A percentile compares a stretch with the other conserved stretches of the same genome.
These are phyloP conservation scores for Coccinonectria pachysandricola DNA, from an alignment of 2,329 filamentous ascomycete genomes.

Conservation along the genomic window DNA sequence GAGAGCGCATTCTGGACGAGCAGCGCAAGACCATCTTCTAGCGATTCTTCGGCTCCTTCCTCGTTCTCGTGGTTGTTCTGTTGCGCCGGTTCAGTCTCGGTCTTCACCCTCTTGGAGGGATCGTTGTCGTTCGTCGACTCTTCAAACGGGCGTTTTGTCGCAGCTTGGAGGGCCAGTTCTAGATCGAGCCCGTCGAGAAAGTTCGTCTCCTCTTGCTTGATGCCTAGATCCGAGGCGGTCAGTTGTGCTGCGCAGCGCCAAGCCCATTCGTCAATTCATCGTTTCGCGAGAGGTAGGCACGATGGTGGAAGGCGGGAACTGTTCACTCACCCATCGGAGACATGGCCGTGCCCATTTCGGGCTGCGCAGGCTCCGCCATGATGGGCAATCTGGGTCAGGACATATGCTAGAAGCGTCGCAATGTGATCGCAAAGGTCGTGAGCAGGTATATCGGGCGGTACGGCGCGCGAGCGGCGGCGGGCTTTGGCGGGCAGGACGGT, in stretches of 20 bases:
- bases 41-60: constrained; percentile 16
- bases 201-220: constrained; percentile 30
- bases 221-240: constrained; percentile 20
- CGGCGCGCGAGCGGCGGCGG: no score
- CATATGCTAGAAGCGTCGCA: constrained; percentile 15
- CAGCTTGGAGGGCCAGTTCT: constrained; percentile 24
- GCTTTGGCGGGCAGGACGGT: constrained; percentile 17
- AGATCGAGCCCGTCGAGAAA: constrained; percentile 26
- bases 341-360: constrained; percentile 24
- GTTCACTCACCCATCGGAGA: constrained; percentile 27
- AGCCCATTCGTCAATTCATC: no score
- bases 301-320: constrained; percentile 5
- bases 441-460: no score
- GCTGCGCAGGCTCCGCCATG: constrained; percentile 32
- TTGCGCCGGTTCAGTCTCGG: constrained; percentile 14
- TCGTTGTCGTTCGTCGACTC: constrained; percentile 18
- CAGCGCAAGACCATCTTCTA: constrained; percentile 27
- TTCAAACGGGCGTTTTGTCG: constrained; percentile 29
- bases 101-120: constrained; percentile 26
- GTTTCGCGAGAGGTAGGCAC: constrained; percentile 4
- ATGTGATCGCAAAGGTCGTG: no score
- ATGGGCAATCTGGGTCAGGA: constrained; percentile 22
- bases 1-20: constrained; percentile 31
- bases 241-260: constrained; percentile 10
- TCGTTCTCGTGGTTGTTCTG: constrained; percentile 12